Evolutionary conservation across 768 basidiomycete species (phyloP), one percentile per base, ranked within the genome.

Genomic region (Termitomyces sp.): DNA sequence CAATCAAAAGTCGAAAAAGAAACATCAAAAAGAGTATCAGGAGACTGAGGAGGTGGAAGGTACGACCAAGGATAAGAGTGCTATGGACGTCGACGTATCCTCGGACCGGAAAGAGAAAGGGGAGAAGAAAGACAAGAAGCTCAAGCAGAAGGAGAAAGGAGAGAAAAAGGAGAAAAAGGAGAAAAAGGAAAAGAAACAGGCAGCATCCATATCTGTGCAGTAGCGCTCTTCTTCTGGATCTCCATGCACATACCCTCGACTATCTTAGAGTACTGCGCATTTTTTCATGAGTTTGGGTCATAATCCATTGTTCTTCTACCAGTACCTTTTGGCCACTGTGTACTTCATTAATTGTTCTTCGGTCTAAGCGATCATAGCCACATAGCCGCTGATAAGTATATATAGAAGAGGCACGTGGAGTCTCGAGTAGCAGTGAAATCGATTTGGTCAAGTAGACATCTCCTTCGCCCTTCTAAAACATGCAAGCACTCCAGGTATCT

Each of bases 401-500:
- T 55, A 56, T 61, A 65, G 63, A 64, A 43, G 51, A 61, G 32
- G 66, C 72, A 73, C 72, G 72, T 73, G 72, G 64, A 60, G 61
- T 43, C n/a, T 43, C 8, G n/a, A 20, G 64, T 56, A 61, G 30
- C 56, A 60, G 57, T 63, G 65, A 68, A 67, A 72, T 73, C 72
- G 70, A 74, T 72, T 72, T 56, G 56, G 59, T 28, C 32, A 52
- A 38, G 62, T 32, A 50, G 61, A 16, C 65, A 59, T 35, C 62
- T 55, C 63, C 35, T 57, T 57, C 41, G 54, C 58, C 58, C 65
- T 59, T 57, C 66, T 50, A 58, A 61, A 61, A 59, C 57, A 78
- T 79, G 76, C 77, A 77, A 68, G 72, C 77, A 49, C 65, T 79
- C 50, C 77, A 79, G 72, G 77, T 77, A 61, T 58, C 26, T 56